Percentiles rank a stretch among this genome's conserved stretches.
Conservation (phyloP, 83 land plant species). For the Thuja plicata region DNA sequence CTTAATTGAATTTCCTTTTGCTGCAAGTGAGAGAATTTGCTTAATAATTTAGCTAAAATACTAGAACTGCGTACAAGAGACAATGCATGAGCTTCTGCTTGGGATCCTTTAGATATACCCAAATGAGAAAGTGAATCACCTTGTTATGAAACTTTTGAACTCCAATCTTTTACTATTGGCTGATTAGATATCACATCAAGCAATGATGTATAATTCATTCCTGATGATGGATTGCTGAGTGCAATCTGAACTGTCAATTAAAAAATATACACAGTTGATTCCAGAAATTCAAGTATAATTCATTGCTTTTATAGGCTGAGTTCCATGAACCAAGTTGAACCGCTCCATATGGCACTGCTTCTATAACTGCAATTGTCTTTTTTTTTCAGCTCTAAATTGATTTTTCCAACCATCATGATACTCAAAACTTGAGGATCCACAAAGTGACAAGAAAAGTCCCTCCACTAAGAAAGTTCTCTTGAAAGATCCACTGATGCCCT, state of each 20-base stretch:
- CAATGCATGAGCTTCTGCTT: background rate
- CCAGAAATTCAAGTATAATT: too few relatives aligned
- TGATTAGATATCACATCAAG: background rate
- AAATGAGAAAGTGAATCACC: background rate
- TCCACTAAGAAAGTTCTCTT: background rate
- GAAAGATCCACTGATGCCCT: slow-evolving; percentile 3
- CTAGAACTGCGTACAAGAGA: background rate
- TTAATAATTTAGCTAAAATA: background rate
- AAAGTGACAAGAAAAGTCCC: too few relatives aligned
- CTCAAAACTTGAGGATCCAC: too few relatives aligned
- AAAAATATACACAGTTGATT: too few relatives aligned
- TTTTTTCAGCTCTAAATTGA: slow-evolving; percentile 17
- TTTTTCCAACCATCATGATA: slow-evolving; percentile 18
- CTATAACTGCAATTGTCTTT: slow-evolving; percentile 19
- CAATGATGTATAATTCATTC: background rate
- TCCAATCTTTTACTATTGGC: background rate
- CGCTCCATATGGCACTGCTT: slow-evolving; percentile 11
- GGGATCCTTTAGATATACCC: background rate
- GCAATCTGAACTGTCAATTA: too few relatives aligned
- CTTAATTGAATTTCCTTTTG: background rate
- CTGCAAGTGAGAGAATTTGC: background rate
- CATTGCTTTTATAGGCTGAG: background rate
- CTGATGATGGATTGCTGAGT: background rate
- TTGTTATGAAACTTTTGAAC: background rate
- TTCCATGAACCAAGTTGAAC: slow-evolving; percentile 15